phyloP scores from a whole-genome alignment of 306 rosid species.

The Gynostemma pentaphyllum region DNA sequence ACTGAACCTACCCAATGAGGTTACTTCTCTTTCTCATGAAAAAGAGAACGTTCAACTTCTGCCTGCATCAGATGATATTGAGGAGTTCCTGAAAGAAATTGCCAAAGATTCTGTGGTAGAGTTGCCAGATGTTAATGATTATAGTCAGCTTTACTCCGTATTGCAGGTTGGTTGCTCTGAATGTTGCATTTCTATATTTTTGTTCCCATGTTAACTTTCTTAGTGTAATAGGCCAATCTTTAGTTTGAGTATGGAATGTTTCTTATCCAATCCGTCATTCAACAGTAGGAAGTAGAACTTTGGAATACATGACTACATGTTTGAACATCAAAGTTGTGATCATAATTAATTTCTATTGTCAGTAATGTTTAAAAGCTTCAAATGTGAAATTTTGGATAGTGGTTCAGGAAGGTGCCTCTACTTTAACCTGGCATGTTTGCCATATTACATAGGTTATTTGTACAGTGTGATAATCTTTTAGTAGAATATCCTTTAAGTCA shows the following conservation, averaged over 20 bases:
- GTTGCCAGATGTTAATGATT: constrained; percentile 14
- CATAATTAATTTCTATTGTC: not conserved
- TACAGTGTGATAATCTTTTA: not conserved
- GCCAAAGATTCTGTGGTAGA: constrained; percentile 35
- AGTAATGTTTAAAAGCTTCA: not conserved
- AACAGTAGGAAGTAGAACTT: not conserved
- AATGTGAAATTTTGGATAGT: not conserved
- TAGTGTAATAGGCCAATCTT: not conserved
- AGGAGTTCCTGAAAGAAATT: constrained; percentile 28
- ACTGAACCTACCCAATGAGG: constrained; percentile 14
- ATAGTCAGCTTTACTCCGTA: constrained; percentile 7
- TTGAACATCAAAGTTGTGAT: not conserved
- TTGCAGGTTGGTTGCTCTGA: constrained; percentile 51
- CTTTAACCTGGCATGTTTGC: not conserved
- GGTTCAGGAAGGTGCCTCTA: not conserved
- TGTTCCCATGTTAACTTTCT: not conserved
- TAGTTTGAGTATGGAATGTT: not conserved
- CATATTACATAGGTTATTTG: constrained; percentile 4
- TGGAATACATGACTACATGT: not conserved
- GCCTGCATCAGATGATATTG: constrained; percentile 32
- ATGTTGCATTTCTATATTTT: not conserved
- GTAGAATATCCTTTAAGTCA: not conserved
- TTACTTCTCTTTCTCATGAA: constrained; percentile 10
- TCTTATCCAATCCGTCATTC: not conserved
- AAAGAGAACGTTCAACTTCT: constrained; percentile 16